Evolutionary conservation across 164 flowering plant genomes (phyloP), one percentile per base, ranked within the genome.

Genomic region (Aristolochia californica): DNA sequence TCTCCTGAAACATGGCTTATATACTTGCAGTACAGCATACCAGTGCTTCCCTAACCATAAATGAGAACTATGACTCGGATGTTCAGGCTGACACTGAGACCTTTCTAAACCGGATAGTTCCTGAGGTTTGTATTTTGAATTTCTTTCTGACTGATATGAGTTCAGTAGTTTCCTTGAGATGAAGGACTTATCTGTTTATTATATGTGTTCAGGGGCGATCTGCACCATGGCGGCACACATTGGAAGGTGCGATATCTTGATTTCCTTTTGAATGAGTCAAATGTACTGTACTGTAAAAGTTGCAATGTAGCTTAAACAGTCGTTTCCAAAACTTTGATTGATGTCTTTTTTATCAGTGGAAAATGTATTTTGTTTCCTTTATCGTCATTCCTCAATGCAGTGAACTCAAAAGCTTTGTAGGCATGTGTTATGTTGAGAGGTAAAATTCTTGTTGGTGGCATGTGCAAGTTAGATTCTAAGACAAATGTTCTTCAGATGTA

Each of bases 191-290:
- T 18, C 20, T n/a, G 24, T 53, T 49, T 48, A 28, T n/a, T n/a
- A 43, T 15, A 2, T 54, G 23, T 62, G 22, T 73, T 63, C 80
- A 91, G 96, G 96, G 96, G 11, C 67, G 76, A 26, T 79, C 91
- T 62, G 98, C 98, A 20, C 98, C 98, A 43, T 93, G 98, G 98
- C 89, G 75, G 70, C 98, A 93, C 71, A 93, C 98, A 20, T 30
- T 93, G 63, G 98, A 93, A 85, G 98, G 98, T 88, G 59, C 8
- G 11, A 22, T 54, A 21, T 30, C 16, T 3, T 24, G 15, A 26
- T 48, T n/a, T 48, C 49, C 17, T 54, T 40, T 34, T 43, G 9
- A 17, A 15, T 20, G 18, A 45, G 28, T 20, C 24, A 21, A 24
- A 13, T 21, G 5, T 51, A 51, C 4, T 23, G 26, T 23, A 12